Percentiles rank a stretch among this genome's conserved stretches.
Evolutionary conservation across 75 land plant species (phyloP).

Genomic region (Cupressus sempervirens): DNA sequence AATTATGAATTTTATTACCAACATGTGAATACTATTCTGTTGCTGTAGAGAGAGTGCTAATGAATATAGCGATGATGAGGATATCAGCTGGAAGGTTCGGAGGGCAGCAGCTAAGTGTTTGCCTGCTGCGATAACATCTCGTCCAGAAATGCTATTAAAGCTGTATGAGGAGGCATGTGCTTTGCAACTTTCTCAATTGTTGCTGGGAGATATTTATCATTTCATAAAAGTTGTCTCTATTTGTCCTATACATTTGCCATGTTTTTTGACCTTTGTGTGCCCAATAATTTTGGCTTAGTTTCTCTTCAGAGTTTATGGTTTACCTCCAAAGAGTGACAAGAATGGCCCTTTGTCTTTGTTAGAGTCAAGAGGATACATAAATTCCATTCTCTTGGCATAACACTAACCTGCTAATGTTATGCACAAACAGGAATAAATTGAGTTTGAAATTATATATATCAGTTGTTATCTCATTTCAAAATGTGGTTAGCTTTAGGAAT

Average conservation of each 20-base stretch:
- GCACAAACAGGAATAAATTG: not conserved
- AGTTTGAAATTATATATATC: not conserved
- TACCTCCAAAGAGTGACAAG: not conserved
- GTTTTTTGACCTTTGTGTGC: not conserved
- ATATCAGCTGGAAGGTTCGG: conserved; percentile 98
- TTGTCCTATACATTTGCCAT: not conserved
- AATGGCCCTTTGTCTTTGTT: not conserved
- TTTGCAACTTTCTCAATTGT: not conserved
- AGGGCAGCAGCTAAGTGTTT: conserved; percentile 98
- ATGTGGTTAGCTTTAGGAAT: not conserved
- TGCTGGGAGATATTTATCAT: not conserved
- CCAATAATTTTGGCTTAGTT: not conserved
- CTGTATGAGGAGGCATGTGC: conserved; percentile 73
- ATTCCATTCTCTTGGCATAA: not conserved
- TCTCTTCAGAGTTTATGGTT: not conserved
- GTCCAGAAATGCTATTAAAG: conserved; percentile 84
- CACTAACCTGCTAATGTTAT: not conserved
- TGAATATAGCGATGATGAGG: conserved; percentile 99
- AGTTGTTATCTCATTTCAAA: not conserved
- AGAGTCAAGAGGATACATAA: not conserved
- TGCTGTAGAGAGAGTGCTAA: conserved; percentile 84
- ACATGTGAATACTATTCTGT: not conserved
- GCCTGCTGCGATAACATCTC: conserved; percentile 85
- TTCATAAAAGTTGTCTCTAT: not conserved
- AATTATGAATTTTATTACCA: not conserved